Conservation (phyloP, 176 grass and related monocot species). For the Triticum dicoccoides region DNA sequence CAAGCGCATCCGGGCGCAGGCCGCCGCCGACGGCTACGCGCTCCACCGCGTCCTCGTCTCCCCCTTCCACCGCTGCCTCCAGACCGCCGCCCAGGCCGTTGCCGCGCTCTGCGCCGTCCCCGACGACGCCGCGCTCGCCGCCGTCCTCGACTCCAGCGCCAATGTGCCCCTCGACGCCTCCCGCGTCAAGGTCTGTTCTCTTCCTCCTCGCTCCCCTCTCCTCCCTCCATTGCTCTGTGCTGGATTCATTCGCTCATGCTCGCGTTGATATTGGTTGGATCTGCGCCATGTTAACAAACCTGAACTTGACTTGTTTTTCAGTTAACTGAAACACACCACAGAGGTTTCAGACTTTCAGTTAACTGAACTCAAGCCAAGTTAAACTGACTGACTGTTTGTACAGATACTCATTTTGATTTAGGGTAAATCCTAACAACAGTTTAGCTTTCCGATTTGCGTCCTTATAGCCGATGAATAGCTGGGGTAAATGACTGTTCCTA, state of each 20-base stretch:
- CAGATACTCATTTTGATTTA: too few species aligned
- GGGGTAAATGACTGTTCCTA: too few species aligned
- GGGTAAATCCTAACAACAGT: too few species aligned
- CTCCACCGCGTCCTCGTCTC: conserved; percentile 73
- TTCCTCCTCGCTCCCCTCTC: background rate
- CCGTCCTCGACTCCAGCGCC: conserved; percentile 28
- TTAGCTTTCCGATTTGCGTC: too few species aligned
- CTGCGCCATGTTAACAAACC: background rate
- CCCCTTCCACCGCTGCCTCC: conserved; percentile 71
- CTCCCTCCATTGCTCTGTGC: background rate
- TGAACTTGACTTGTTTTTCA: background rate
- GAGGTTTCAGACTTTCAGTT: background rate
- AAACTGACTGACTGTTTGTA: background rate
- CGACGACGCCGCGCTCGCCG: conserved; percentile 44
- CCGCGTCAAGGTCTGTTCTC: conserved; percentile 38
- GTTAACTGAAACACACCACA: background rate
- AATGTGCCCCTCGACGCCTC: conserved; percentile 52
- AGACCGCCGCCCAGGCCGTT: conserved; percentile 62
- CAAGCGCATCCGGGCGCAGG: conserved; percentile 44
- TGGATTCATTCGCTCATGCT: background rate
- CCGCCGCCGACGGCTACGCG: conserved; percentile 26
- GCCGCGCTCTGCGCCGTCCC: conserved; percentile 56
- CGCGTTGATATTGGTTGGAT: background rate
- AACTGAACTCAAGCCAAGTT: too few species aligned
- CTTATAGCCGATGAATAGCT: too few species aligned